Evolutionary conservation across 768 basidiomycete species (phyloP), one percentile per base, ranked within the genome.

Genomic region (Cyathus striatus): DNA sequence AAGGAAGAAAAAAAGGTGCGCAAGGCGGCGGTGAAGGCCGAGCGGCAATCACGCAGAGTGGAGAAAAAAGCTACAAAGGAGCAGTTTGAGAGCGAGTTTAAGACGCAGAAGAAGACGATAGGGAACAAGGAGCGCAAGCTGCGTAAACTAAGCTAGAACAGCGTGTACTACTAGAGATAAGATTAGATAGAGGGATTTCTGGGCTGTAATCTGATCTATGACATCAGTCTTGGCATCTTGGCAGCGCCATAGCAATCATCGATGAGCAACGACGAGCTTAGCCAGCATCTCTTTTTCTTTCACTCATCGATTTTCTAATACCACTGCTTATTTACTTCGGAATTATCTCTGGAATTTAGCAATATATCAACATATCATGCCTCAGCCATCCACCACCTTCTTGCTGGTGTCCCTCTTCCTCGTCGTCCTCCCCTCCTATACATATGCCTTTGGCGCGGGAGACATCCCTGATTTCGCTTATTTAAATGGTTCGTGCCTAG

Each of bases 381-480:
- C 60, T 22, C 60, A 48, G 30, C 41, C 56, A 30, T 60, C 52
- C 23, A 58, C 60, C 6, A 58, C 59, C 24, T 50, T 69, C 22
- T 48, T 73, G 33, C 49, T 74, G 23, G 45, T 70, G 37, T 56
- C 66, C 16, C 51, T 68, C 7, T 33, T 73, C 21, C 48, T 72
- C 25, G 58, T 73, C 22, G 54, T 78, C 33, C 59, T 78, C 20
- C 71, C 75, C 18, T 52, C 64, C 4, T 61, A 68, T 41, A 66
- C 70, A 2, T 62, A 68, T 47, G 76, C 77, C 14, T 81, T 81
- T 52, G 78, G 76, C 27, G 78, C 80, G 46, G 83, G 84, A 42
- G 81, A 83, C 51, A 85, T 86, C 48, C 83, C 85, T 23, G 78
- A 80, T 51, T 86, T 81, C 50, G 73, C 83, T 17, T 86, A 79